phyloP scores from a whole-genome alignment of 2,329 filamentous ascomycete genomes.

The Chaetothyriales sp. region DNA sequence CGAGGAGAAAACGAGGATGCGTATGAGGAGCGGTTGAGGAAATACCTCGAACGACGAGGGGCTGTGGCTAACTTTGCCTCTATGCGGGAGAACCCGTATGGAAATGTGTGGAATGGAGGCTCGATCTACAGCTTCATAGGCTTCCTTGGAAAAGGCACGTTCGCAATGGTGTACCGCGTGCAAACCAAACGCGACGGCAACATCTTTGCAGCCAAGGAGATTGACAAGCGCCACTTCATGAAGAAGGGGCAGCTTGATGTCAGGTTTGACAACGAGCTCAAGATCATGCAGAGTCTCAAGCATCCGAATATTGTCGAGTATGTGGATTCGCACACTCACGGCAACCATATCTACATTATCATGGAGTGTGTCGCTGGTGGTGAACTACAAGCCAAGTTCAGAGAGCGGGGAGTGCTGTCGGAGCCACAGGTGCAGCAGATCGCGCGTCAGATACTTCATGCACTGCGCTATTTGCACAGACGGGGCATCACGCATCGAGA shows the following conservation, averaged over 20 bases:
- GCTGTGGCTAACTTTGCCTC: conserved; percentile 18
- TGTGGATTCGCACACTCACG: conserved; percentile 72
- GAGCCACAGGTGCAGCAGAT: conserved; percentile 59
- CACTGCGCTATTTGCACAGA: conserved; percentile 70
- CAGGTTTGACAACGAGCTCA: conserved; percentile 93
- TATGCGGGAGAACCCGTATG: conserved; percentile 29
- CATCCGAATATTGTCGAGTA: conserved; percentile 89
- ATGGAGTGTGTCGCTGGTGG: conserved; percentile 85
- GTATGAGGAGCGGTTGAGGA: conserved; percentile 54
- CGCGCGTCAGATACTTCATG: conserved; percentile 54
- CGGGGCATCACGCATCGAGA: conserved; percentile 94
- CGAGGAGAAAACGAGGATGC: conserved; percentile 52
- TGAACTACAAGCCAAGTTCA: conserved; percentile 63
- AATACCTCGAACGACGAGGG: conserved; percentile 40
- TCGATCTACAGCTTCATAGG: conserved; percentile 69
- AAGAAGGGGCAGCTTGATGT: conserved; percentile 81
- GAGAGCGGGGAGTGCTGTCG: conserved; percentile 43
- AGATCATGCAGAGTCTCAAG: conserved; percentile 72
- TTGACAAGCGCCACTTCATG: conserved; percentile 84
- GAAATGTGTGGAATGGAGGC: conserved; percentile 71
- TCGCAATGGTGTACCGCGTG: conserved; percentile 83
- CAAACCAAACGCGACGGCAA: conserved; percentile 71
- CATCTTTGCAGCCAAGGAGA: conserved; percentile 81
- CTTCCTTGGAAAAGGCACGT: conserved; percentile 79
- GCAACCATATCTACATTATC: conserved; percentile 75